Percentiles rank a stretch among this genome's conserved stretches.
Conservation (phyloP, 192 early-diverging fungal species). For the Entophlyctis helioformis region DNA sequence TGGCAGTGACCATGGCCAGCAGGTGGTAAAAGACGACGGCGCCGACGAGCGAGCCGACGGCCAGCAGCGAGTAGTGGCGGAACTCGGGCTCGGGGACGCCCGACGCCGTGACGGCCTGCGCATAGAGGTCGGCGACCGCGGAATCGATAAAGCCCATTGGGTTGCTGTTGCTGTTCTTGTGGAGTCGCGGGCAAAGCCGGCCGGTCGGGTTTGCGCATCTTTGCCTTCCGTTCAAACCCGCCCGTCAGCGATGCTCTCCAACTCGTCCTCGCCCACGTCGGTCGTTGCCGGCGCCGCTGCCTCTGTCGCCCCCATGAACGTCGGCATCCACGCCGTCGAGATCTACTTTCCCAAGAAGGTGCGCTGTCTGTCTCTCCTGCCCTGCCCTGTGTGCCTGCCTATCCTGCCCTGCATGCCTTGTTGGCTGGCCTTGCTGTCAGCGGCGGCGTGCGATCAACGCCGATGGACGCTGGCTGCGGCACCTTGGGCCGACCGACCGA, state of each 20-base stretch:
- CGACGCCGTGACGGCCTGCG: neutral
- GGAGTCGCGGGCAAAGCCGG: no score
- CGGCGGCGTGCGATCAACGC: no score
- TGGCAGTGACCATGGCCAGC: conserved; percentile 2
- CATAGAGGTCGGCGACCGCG: neutral
- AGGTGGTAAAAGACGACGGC: conserved; percentile 6
- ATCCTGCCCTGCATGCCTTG: no score
- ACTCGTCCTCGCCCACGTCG: no score
- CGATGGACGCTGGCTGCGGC: no score
- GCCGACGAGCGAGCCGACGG: conserved; percentile 5
- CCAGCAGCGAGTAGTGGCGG: conserved; percentile 1
- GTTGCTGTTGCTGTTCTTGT: no score
- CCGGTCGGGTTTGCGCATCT: no score
- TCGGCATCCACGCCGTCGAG: conserved; percentile 37
- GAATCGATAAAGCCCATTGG: conserved; percentile 11
- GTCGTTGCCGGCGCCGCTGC: no score
- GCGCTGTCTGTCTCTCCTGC: neutral
- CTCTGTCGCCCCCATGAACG: conserved; percentile 9
- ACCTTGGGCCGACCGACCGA: no score
- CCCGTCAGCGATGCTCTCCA: no score
- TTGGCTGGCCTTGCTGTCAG: no score
- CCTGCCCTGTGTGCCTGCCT: conserved; percentile 1
- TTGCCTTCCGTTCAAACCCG: no score
- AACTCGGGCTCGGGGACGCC: conserved; percentile 1
- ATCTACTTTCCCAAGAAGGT: conserved; percentile 45